These are phyloP conservation scores for Wolfiporia cocos DNA, from an alignment of 1,284 basidiomycete species.

Conservation along the genomic window DNA sequence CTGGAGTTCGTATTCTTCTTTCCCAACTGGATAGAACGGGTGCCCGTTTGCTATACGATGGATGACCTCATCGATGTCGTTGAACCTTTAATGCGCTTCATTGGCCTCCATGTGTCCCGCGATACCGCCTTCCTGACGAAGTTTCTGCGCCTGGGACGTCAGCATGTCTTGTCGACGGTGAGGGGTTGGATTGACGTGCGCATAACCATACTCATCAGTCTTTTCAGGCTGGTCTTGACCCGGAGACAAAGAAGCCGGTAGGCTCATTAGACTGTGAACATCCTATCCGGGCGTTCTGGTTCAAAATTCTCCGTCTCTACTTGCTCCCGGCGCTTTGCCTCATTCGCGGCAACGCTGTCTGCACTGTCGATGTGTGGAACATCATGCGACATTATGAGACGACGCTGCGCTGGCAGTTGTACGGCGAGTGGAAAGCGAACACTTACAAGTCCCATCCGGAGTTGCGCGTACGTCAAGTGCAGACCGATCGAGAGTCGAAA, in stretches of 20 bases:
- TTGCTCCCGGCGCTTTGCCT: constrained; percentile 87
- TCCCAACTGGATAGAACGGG: constrained; percentile 69
- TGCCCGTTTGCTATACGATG: constrained; percentile 59
- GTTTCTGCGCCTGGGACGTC: constrained; percentile 51
- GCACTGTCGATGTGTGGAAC: constrained; percentile 85
- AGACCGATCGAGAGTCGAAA: constrained; percentile 75
- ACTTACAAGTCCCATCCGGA: constrained; percentile 70
- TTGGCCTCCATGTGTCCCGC: constrained; percentile 72
- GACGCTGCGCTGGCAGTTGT: constrained; percentile 80
- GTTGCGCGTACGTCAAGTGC: constrained; percentile 62
- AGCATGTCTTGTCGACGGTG: constrained; percentile 40
- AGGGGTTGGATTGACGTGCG: constrained; percentile 6
- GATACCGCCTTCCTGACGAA: constrained; percentile 61
- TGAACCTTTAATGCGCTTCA: constrained; percentile 71
- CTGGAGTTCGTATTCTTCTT: constrained; percentile 87
- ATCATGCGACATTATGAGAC: constrained; percentile 78
- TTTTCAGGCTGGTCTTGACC: constrained; percentile 41
- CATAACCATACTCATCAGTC: background rate
- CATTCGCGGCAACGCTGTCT: constrained; percentile 80
- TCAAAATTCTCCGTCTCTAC: constrained; percentile 72
- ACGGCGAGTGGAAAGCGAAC: constrained; percentile 91
- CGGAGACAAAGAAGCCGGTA: constrained; percentile 47
- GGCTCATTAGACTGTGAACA: constrained; percentile 46
- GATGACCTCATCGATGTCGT: constrained; percentile 71
- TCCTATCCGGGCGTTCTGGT: constrained; percentile 71